These are phyloP conservation scores for Hypoxylon sp. DNA, from an alignment of 2,329 filamentous ascomycete genomes.

Conservation along the genomic window DNA sequence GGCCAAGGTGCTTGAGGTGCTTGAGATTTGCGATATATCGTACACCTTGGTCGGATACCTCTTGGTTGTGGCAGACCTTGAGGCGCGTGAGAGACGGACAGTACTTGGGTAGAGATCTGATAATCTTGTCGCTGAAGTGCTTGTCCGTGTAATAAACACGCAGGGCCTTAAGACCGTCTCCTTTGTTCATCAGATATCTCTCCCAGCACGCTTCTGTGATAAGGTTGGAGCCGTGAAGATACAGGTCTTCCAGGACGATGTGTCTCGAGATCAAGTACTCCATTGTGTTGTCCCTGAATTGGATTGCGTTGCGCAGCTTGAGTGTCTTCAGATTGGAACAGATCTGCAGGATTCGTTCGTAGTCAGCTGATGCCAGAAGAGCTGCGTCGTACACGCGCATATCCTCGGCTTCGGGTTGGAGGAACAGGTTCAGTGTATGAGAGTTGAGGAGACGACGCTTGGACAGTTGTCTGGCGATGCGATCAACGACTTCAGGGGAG, in stretches of 20 bases:
- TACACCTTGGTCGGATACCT: constrained; percentile 72
- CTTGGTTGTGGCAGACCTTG: constrained; percentile 83
- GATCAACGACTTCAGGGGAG: constrained; percentile 63
- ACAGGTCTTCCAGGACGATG: constrained; percentile 73
- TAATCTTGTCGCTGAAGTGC: constrained; percentile 76
- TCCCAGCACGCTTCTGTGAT: constrained; percentile 80
- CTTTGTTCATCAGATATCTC: constrained; percentile 71
- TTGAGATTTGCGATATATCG: constrained; percentile 67
- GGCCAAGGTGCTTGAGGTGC: constrained; percentile 75
- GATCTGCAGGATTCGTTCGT: constrained; percentile 79
- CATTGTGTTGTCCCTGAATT: constrained; percentile 86
- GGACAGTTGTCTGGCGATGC: constrained; percentile 65
- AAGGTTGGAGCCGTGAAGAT: constrained; percentile 85
- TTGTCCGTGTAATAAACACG: constrained; percentile 86
- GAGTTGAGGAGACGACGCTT: constrained; percentile 65
- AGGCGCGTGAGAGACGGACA: constrained; percentile 76
- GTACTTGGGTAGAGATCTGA: constrained; percentile 66
- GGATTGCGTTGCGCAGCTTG: constrained; percentile 84
- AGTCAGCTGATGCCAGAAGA: constrained; percentile 78
- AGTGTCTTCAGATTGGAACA: constrained; percentile 74
- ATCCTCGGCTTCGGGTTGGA: constrained; percentile 58
- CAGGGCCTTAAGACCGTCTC: constrained; percentile 69
- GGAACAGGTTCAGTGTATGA: constrained; percentile 64
- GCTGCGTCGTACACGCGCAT: constrained; percentile 66
- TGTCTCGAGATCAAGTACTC: constrained; percentile 80